Percentiles rank a stretch among this genome's conserved stretches.
Conservation (phyloP, 345 rosid genomes). For the Populus pruinosa region DNA sequence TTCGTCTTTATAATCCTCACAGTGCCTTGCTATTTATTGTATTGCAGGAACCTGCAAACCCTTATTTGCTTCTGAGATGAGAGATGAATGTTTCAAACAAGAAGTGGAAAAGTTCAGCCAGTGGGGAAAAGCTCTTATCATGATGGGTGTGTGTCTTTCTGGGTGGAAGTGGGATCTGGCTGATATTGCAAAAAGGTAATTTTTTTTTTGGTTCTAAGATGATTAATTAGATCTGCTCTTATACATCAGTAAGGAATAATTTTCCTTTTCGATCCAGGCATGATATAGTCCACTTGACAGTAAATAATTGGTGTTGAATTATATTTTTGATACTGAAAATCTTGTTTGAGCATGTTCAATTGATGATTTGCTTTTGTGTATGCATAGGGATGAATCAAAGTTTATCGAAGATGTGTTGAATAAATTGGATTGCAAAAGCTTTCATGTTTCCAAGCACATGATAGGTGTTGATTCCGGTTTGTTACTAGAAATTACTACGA, state of each 20-base stretch:
- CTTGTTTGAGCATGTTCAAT: neutral
- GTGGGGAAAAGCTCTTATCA: neutral
- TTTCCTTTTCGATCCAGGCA: neutral
- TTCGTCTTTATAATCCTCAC: no score
- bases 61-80: neutral
- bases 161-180: no score
- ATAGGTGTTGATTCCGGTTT: neutral
- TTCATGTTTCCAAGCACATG: neutral
- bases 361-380: neutral
- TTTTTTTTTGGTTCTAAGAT: neutral
- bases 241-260: neutral
- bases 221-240: neutral
- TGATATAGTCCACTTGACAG: neutral
- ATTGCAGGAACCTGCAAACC: no score
- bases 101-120: neutral
- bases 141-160: neutral
- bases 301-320: neutral
- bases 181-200: neutral
- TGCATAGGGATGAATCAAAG: slow-evolving; percentile 25
- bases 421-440: slow-evolving; percentile 13
- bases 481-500: neutral
- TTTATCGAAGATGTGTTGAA: slow-evolving; percentile 24
- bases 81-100: neutral
- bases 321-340: no score
- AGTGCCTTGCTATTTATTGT: no score